Conservation (phyloP, 345 rosid species). For the Citrus hindsii region DNA sequence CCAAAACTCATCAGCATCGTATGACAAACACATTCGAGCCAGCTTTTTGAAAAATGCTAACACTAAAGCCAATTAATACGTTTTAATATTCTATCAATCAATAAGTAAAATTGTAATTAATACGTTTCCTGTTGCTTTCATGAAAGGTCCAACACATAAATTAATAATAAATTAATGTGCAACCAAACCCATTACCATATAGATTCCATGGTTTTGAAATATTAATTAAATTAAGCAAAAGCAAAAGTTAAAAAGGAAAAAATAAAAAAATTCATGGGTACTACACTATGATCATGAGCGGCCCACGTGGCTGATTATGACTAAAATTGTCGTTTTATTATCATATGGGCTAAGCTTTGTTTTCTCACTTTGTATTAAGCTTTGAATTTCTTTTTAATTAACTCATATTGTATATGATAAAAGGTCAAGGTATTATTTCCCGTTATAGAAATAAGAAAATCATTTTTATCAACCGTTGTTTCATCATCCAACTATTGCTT, state of each 20-base stretch:
- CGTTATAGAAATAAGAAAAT: conserved; percentile 2
- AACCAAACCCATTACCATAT: conserved; percentile 24
- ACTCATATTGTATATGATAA: background rate
- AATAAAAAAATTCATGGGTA: conserved; percentile 1
- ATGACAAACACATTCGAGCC: conserved; percentile 17
- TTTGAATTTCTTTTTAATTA: background rate
- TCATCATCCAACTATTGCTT: conserved; percentile 15
- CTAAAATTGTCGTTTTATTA: conserved; percentile 19
- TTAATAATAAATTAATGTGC: background rate
- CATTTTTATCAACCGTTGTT: conserved; percentile 9
- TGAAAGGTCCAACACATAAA: conserved; percentile 9
- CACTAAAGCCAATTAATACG: conserved; percentile 19
- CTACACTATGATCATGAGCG: conserved; percentile 21
- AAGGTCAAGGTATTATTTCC: background rate
- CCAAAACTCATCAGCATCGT: conserved; percentile 13
- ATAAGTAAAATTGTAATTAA: background rate
- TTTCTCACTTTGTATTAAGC: conserved; percentile 3
- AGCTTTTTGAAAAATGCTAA: conserved; percentile 16
- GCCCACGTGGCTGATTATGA: conserved; percentile 24
- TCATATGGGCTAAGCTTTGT: conserved; percentile 13
- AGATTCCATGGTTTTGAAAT: conserved; percentile 21
- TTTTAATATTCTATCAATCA: conserved; percentile 12
- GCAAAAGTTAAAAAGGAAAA: background rate
- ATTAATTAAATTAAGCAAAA: conserved; percentile 21
- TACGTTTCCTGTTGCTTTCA: conserved; percentile 22